These are phyloP conservation scores for Colletotrichum sojae DNA, from an alignment of 2,329 filamentous ascomycete species.

Conservation along the genomic window DNA sequence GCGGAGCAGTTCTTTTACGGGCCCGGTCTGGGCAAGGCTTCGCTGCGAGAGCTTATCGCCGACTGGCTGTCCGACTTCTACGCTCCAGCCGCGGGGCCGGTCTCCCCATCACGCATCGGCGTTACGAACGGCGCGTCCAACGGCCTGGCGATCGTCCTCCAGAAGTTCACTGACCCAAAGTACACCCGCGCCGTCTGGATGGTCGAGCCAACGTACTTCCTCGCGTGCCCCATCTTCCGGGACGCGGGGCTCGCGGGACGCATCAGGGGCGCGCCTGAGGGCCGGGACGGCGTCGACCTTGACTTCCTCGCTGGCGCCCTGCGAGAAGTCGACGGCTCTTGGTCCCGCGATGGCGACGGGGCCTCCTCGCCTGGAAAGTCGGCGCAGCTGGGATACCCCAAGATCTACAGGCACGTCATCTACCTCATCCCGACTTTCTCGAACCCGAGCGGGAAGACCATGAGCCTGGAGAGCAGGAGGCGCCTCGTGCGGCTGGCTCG, in stretches of 20 bases:
- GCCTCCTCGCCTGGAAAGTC: not conserved
- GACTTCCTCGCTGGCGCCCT: slow-evolving; percentile 67
- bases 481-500: slow-evolving; percentile 81
- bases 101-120: slow-evolving; percentile 74
- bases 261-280: slow-evolving; percentile 80
- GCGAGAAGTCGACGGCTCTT: slow-evolving; percentile 7
- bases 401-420: slow-evolving; percentile 88
- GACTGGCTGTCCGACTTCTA: slow-evolving; percentile 79
- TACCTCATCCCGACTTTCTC: slow-evolving; percentile 91
- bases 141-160: slow-evolving; percentile 81
- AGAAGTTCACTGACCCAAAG: slow-evolving; percentile 84
- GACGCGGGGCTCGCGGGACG: slow-evolving; percentile 54
- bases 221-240: slow-evolving; percentile 77
- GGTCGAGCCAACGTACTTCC: slow-evolving; percentile 84
- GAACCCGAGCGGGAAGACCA: slow-evolving; percentile 88
- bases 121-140: slow-evolving; percentile 90
- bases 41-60: slow-evolving; percentile 61
- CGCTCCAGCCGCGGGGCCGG: slow-evolving; percentile 21
- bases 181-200: slow-evolving; percentile 85
- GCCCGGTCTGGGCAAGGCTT: not conserved
- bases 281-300: slow-evolving; percentile 82
- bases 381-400: slow-evolving; percentile 62
- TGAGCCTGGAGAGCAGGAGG: slow-evolving; percentile 78
- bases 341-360: slow-evolving; percentile 9
- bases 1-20: slow-evolving; percentile 11